phyloP scores from a whole-genome alignment of 176 grass and related monocot genomes.

The Musa acuminata region DNA sequence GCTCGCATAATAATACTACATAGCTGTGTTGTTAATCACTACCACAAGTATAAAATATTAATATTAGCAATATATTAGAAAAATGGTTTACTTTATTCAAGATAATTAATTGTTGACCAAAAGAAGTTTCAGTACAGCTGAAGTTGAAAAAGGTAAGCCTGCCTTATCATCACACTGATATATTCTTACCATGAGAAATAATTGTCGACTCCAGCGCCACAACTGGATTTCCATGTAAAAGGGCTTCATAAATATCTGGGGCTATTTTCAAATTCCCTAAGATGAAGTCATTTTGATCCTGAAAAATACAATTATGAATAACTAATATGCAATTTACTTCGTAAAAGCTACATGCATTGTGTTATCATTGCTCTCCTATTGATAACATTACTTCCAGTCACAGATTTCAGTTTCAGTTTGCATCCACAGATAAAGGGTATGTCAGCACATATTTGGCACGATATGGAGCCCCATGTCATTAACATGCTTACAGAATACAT shows the following conservation, averaged over 20 bases:
- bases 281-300: neutral
- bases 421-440: neutral
- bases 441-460: too few species aligned
- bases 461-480: too few species aligned
- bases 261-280: slow-evolving; percentile 23
- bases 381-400: neutral
- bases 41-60: neutral
- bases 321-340: neutral
- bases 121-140: neutral
- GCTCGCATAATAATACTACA: too few species aligned
- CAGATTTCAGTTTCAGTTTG: neutral
- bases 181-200: slow-evolving; percentile 63
- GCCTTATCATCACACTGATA: neutral
- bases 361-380: neutral
- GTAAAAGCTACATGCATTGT: neutral
- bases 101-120: neutral
- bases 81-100: neutral
- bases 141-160: neutral
- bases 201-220: slow-evolving; percentile 92
- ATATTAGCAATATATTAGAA: neutral
- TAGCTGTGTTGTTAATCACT: too few species aligned
- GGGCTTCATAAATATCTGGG: slow-evolving; percentile 55
- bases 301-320: neutral
- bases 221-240: slow-evolving; percentile 39
- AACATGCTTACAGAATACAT: too few species aligned